Conservation (phyloP, 257 asterid species). For the Haberlea rhodopensis region DNA sequence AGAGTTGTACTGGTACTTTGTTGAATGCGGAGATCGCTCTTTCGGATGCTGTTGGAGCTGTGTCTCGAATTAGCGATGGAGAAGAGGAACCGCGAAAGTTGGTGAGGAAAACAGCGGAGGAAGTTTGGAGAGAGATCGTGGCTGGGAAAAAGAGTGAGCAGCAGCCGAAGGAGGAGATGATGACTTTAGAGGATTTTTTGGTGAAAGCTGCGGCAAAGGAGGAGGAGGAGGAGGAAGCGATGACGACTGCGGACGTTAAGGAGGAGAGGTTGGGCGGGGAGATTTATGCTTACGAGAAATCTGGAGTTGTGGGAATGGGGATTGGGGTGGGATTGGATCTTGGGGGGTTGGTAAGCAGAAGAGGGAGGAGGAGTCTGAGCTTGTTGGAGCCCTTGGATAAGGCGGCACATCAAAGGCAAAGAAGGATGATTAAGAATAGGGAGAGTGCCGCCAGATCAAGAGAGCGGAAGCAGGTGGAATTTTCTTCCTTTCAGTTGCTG, state of each 20-base stretch:
- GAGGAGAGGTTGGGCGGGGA: conserved; percentile 39
- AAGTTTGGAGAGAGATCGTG: conserved; percentile 92
- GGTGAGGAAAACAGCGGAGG: conserved; percentile 77
- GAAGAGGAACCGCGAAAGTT: conserved; percentile 38
- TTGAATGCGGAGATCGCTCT: conserved; percentile 50
- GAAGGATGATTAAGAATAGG: conserved; percentile 96
- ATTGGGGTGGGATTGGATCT: conserved; percentile 37
- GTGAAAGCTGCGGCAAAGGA: conserved; percentile 71
- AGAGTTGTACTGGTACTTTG: conserved; percentile 35
- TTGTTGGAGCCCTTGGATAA: conserved; percentile 82
- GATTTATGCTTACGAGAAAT: conserved; percentile 21
- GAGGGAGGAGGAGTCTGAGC: conserved; percentile 59
- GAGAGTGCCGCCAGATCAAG: conserved; percentile 98
- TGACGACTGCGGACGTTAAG: conserved; percentile 40
- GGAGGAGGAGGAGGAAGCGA: conserved; percentile 33
- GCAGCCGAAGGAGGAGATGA: conserved; percentile 62
- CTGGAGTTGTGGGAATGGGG: conserved; percentile 34
- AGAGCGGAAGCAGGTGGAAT: conserved; percentile 89
- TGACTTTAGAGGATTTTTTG: conserved; percentile 89
- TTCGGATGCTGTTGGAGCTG: conserved; percentile 56
- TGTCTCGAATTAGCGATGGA: conserved; percentile 42
- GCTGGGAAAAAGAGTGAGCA: conserved; percentile 60
- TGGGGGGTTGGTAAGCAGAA: conserved; percentile 36
- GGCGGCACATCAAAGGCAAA: conserved; percentile 60
- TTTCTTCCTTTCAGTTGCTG: conserved; percentile 8